Evolutionary conservation across 257 asterid genomes (phyloP).

Genomic region (Orobanche coerulescens): DNA sequence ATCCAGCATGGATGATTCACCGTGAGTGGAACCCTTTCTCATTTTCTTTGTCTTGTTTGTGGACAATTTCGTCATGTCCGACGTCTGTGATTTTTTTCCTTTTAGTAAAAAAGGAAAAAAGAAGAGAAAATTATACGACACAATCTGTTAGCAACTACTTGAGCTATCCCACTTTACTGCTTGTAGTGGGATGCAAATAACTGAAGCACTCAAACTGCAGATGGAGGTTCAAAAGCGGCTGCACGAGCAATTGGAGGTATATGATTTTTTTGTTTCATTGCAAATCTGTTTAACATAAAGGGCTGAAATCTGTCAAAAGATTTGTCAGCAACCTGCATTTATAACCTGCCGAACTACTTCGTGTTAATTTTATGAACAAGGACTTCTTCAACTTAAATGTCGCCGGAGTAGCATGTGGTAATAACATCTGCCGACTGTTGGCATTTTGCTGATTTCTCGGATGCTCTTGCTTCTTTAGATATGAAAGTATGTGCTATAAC

Average conservation of each 20-base stretch:
- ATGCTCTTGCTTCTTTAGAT: background rate
- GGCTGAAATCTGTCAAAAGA: background rate
- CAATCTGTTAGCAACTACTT: background rate
- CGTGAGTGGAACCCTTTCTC: constrained; percentile 54
- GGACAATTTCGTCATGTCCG: background rate
- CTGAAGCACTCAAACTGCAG: constrained; percentile 94
- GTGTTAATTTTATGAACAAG: background rate
- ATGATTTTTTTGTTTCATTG: constrained; percentile 4
- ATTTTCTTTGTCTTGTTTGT: constrained; percentile 9
- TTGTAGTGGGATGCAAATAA: constrained; percentile 82
- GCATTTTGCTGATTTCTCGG: too few relatives aligned
- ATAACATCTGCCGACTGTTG: too few relatives aligned
- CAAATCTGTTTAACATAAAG: background rate
- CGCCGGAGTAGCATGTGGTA: too few relatives aligned
- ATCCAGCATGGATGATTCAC: constrained; percentile 75
- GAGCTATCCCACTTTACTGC: constrained; percentile 9
- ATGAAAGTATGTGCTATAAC: background rate
- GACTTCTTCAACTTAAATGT: too few relatives aligned
- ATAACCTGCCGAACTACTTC: background rate
- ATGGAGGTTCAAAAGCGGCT: constrained; percentile 99
- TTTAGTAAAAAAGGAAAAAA: background rate
- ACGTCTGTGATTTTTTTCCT: background rate
- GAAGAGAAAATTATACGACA: background rate
- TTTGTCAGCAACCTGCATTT: constrained; percentile 1
- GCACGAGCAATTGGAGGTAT: constrained; percentile 96